Conservation (phyloP, 2,329 filamentous ascomycete species). For the Stachybotrys chartarum region DNA sequence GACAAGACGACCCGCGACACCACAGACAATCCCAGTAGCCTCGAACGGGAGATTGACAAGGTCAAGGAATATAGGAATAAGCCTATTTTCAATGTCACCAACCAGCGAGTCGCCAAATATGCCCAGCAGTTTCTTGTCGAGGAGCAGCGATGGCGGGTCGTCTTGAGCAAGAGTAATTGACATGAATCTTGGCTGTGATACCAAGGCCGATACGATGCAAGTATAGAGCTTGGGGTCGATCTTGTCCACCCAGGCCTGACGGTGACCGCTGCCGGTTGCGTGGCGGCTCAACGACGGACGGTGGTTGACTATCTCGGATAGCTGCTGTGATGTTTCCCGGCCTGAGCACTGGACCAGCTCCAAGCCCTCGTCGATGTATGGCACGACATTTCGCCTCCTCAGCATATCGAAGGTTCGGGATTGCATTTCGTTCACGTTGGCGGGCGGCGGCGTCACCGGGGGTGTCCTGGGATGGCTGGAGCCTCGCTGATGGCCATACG, state of each 20-base stretch:
- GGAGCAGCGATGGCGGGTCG: conserved; percentile 65
- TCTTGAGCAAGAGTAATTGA: conserved; percentile 67
- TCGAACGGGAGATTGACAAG: conserved; percentile 74
- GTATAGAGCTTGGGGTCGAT: conserved; percentile 59
- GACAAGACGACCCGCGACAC: conserved; percentile 77
- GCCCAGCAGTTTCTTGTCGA: conserved; percentile 60
- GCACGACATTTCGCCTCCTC: conserved; percentile 67
- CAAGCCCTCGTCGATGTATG: conserved; percentile 61
- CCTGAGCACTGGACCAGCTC: conserved; percentile 79
- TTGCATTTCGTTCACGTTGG: conserved; percentile 73
- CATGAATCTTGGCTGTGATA: conserved; percentile 60
- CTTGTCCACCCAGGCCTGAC: conserved; percentile 46
- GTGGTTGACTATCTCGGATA: conserved; percentile 29
- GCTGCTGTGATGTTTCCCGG: conserved; percentile 36
- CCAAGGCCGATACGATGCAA: conserved; percentile 53
- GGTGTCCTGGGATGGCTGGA: conserved; percentile 29
- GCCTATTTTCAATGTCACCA: conserved; percentile 62
- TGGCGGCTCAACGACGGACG: conserved; percentile 28
- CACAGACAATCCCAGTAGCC: conserved; percentile 90
- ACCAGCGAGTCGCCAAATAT: conserved; percentile 69
- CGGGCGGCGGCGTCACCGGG: conserved; percentile 68
- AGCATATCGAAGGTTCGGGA: conserved; percentile 76
- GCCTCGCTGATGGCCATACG: conserved; percentile 23
- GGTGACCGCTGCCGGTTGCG: conserved; percentile 25
- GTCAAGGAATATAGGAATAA: conserved; percentile 85